Evolutionary conservation across 768 basidiomycete species (phyloP), one percentile per base, ranked within the genome.

Genomic region (Hygrocybe punicea): DNA sequence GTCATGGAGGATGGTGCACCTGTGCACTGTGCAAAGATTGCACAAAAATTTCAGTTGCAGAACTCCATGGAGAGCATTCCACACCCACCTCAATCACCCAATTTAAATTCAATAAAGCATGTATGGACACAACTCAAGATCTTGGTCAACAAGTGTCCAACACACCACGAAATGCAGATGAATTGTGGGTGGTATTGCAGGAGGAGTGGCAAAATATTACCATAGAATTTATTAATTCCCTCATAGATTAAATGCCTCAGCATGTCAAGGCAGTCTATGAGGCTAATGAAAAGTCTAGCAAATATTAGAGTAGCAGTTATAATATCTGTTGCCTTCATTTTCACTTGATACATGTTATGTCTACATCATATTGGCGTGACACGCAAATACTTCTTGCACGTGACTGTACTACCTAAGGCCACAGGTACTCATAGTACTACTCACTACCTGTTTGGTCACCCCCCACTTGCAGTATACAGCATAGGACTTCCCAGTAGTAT

Each of bases 31-130:
- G 48, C 24, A 29, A 50, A 50, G 48, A 25, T 50, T 34, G 17
- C 48, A 50, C 48, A 50, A 25, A 34, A n/a, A 25, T 35, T 50
- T 23, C 19, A 24, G 9, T 37, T 34, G 19, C 35, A 52, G 21
- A 37, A 52, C 51, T 52, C 51, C 8, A 52, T 52, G 19, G 33
- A 52, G 51, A 23, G 10, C 37, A 37, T 52, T 21, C 51, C 35
- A 17, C 51, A 52, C 51, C 51, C 51, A 36, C 34, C 34, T 17
- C 51, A 52, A 24, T 52, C 51, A 52, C 65, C 65, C 1, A 64
- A 72, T 53, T 60, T 69, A 33, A 71, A 68, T 61, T 65, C 62
- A 14, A 62, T 66, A 6, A 62, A 70, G 58, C 57, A 67, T 58
- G 58, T 67, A 21, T 69, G 69, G 69, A 59, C 46, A 33, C 19